These are phyloP conservation scores for Puccinia triticina DNA, from an alignment of 1,284 basidiomycete species.

Conservation along the genomic window DNA sequence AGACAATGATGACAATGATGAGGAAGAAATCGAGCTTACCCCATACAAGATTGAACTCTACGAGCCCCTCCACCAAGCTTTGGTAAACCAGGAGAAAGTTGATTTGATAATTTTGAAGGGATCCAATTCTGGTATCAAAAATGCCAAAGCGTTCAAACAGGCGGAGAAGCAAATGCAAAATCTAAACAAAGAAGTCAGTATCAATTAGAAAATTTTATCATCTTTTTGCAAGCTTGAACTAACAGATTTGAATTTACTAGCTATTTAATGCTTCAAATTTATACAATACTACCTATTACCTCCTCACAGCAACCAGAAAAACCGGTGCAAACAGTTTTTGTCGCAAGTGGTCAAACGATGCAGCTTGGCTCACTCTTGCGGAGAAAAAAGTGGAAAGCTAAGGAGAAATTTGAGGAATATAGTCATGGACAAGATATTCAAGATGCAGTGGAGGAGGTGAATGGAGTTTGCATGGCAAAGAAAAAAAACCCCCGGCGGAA, in stretches of 20 bases:
- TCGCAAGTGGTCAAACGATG: background rate
- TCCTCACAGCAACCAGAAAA: background rate
- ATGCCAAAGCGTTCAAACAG: background rate
- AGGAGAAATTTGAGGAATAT: background rate
- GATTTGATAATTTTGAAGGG: background rate
- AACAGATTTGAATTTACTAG: no score
- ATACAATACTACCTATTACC: slow-evolving; percentile 1
- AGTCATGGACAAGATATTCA: background rate
- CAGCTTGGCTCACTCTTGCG: no score
- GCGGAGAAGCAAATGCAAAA: background rate
- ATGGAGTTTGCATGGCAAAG: no score
- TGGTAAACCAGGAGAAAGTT: background rate
- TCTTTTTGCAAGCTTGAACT: no score
- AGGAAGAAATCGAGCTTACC: background rate
- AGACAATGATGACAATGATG: background rate
- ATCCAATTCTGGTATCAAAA: background rate
- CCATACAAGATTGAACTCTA: background rate
- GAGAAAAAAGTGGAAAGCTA: background rate
- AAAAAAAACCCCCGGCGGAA: no score
- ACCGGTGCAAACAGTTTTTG: background rate
- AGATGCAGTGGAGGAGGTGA: background rate
- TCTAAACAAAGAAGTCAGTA: background rate
- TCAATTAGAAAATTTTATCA: no score
- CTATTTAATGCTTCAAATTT: background rate
- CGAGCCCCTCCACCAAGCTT: background rate